Conservation (phyloP, 176 grass and related monocot species). For the Stipa capillata region DNA sequence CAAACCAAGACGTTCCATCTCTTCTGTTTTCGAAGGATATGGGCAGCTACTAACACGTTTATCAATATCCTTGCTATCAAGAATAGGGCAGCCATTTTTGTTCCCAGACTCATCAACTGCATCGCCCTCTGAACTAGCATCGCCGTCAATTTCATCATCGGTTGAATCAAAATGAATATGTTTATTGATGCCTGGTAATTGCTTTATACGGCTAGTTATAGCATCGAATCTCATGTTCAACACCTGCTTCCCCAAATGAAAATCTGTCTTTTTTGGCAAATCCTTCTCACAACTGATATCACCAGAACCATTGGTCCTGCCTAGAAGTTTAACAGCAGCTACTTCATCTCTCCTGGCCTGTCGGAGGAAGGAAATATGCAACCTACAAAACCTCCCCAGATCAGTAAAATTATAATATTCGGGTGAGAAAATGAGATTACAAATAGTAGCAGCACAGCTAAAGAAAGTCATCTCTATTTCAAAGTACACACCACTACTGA, state of each 20-base stretch:
- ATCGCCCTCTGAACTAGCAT: conserved; percentile 24
- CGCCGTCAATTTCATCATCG: conserved; percentile 48
- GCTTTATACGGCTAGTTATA: conserved; percentile 50
- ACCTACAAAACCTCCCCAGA: conserved; percentile 44
- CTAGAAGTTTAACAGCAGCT: conserved; percentile 12
- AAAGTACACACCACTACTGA: neutral
- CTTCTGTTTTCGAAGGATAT: conserved; percentile 88
- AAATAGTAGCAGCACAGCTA: neutral
- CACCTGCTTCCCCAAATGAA: conserved; percentile 40
- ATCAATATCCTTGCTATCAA: conserved; percentile 32
- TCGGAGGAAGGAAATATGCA: conserved; percentile 56
- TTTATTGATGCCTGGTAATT: conserved; percentile 52
- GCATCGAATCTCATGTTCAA: conserved; percentile 59
- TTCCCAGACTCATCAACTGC: conserved; percentile 12
- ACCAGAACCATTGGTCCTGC: conserved; percentile 24
- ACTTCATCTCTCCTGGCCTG: conserved; percentile 56
- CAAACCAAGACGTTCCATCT: conserved; percentile 73
- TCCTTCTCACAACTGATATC: conserved; percentile 29
- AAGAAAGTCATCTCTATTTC: neutral
- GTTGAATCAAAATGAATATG: conserved; percentile 76
- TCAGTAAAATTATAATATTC: conserved; percentile 25
- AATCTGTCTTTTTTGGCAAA: conserved; percentile 30
- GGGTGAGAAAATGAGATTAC: neutral
- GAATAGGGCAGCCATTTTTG: conserved; percentile 28
- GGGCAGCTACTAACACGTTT: conserved; percentile 60